These are phyloP conservation scores for Geotrichum ghanense DNA, from an alignment of 805 yeast species.

Conservation along the genomic window DNA sequence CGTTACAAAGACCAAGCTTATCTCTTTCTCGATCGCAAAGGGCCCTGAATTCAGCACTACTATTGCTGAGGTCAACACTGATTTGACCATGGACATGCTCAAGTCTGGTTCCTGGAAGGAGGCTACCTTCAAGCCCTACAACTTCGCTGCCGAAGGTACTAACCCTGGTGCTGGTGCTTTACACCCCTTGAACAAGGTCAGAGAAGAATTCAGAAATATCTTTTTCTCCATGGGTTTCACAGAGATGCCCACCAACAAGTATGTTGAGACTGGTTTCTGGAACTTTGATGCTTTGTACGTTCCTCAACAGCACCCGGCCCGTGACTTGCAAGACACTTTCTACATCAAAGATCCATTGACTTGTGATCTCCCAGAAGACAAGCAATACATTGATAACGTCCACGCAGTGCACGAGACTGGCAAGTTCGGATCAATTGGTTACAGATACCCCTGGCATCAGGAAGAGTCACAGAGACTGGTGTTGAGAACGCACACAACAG, in stretches of 20 bases:
- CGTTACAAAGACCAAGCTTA: constrained; percentile 53
- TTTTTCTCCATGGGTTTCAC: constrained; percentile 97
- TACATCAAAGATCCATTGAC: constrained; percentile 84
- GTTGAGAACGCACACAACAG: constrained; percentile 94
- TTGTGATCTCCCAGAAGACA: constrained; percentile 78
- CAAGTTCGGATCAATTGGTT: constrained; percentile 89
- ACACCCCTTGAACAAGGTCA: constrained; percentile 92
- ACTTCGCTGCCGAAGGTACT: constrained; percentile 91
- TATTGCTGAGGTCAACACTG: constrained; percentile 78
- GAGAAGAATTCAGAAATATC: constrained; percentile 96
- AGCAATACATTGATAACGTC: constrained; percentile 63
- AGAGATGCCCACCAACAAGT: constrained; percentile 98
- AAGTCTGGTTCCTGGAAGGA: constrained; percentile 70
- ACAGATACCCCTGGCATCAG: constrained; percentile 94
- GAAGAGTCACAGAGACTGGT: constrained; percentile 87
- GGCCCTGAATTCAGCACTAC: constrained; percentile 78
- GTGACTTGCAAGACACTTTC: constrained; percentile 98
- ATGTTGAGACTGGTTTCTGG: constrained; percentile 98
- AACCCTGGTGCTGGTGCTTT: constrained; percentile 81
- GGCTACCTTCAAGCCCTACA: constrained; percentile 84
- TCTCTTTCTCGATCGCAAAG: constrained; percentile 66
- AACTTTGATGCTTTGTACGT: constrained; percentile 93
- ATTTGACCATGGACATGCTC: constrained; percentile 89
- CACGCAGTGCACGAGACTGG: constrained; percentile 82
- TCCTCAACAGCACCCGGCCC: constrained; percentile 99